Evolutionary conservation across 225 moss, liverwort and hornwort species (phyloP).

Genomic region (Pseudisothecium myosuroides): DNA sequence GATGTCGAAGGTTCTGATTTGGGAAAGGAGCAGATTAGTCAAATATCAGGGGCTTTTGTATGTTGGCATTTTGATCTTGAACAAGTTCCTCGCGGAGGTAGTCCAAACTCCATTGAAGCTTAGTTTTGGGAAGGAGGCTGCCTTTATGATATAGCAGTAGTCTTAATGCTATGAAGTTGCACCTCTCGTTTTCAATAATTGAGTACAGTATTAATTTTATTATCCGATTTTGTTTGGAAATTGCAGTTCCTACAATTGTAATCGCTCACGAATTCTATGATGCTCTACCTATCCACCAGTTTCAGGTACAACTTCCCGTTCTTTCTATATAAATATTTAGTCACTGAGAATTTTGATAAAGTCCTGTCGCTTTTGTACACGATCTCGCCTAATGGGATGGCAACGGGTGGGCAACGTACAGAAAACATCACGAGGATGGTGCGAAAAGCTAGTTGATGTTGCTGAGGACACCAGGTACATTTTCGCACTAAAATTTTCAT

Average conservation of each 20-base stretch:
- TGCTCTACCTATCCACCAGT: constrained; percentile 94
- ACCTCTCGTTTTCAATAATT: not conserved
- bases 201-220: not conserved
- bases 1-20: not conserved
- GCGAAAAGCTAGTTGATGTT: constrained; percentile 85
- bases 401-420: constrained; percentile 9
- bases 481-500: not conserved
- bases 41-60: too few relatives aligned
- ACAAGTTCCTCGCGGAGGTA: too few relatives aligned
- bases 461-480: constrained; percentile 37
- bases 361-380: not conserved
- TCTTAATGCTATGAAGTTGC: not conserved
- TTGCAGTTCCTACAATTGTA: constrained; percentile 75
- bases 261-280: constrained; percentile 97
- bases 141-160: not conserved
- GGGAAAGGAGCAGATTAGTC: too few relatives aligned
- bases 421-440: constrained; percentile 88
- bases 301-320: constrained; percentile 51
- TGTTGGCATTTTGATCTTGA: too few relatives aligned
- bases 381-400: not conserved
- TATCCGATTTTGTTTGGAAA: not conserved
- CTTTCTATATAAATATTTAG: not conserved
- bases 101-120: not conserved
- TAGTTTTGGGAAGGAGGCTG: too few relatives aligned
- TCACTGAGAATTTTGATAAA: not conserved